Evolutionary conservation across 83 land plant species (phyloP), one percentile per base, ranked within the genome.

Genomic region (Thuja plicata): DNA sequence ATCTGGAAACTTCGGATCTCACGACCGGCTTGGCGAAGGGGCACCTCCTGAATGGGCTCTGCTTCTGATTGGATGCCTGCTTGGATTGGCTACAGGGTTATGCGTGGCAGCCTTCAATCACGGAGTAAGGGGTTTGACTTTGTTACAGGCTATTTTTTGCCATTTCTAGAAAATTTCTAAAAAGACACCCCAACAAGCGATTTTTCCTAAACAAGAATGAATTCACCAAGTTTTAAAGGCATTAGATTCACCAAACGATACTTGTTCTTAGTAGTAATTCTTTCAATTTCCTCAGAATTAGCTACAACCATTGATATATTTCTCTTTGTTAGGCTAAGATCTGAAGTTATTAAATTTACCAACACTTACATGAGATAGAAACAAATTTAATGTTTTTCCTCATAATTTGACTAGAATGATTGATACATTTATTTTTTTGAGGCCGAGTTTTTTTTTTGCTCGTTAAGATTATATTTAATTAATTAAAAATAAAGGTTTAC

Each of bases 41-140:
- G 98, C 98, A 8, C 99, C 98, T 45, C 99, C 99, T 17, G 99
- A 98, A 88, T 98, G 99, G 99, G 98, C 95, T 40, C 89, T 98
- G 87, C 91, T 98, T 10, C 94, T 98, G 2, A 89, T 98, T 43
- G 99, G 98, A 0, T 98, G 98, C 77, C 93, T 98, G 50, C 98
- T 98, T n/a, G 99, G 99, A 57, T 88, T 98, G 48, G 94, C 96
- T 46, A 96, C 96, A 55, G 99, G 99, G 37, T 86, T 98, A n/a
- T 94, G 93, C 82, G 99, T 98, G n/a, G 99, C 98, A 3, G 93
- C 91, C 5, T 98, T 98, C 89, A 98, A 98, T 83, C 93, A 91
- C 5, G 99, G 96, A 95, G 99, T 98, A 54, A 90, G 94, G 88
- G 27, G 8, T 40, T 43, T 83, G 45, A 35, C 48, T 83, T 83